Evolutionary conservation across 176 grass and related monocot species (phyloP), one percentile per base, ranked within the genome.

Genomic region (Pontederia paniculata): DNA sequence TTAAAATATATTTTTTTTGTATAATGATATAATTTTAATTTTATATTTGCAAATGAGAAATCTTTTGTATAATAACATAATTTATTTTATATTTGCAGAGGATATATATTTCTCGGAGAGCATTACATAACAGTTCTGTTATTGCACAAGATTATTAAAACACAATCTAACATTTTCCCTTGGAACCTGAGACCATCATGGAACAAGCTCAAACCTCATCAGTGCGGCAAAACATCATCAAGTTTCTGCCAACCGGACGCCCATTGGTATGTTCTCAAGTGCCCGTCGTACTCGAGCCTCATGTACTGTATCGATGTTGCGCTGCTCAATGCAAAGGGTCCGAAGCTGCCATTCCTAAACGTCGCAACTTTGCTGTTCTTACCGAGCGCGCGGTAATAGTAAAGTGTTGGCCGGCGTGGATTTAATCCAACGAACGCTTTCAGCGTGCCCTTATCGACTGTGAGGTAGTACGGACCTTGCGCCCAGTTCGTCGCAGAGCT

Each of bases 381-480:
- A 58, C 81, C 81, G 4, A n/a, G 25, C 23, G 67, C 61, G 25
- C 70, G 71, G 37, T 37, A 37, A 37, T 37, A 37, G 28, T 37
- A 37, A 37, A 37, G 28, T 37, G 28, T 37, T 6, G 28, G 28
- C 28, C 28, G 28, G 28, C 28, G 28, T 2, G 28, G 28, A 37
- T 37, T 37, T 37, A 6, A 37, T 37, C 5, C 28, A 6, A 37
- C 28, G 28, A 2, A 37, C 28, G 28, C 28, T 6, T 37, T 37
- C 5, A 70, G 57, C 54, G 66, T 67, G 67, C 45, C 60, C 45
- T 87, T 57, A 2, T 69, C 69, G 28, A 88, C 50, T 3, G 68
- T 83, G 63, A 84, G 72, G 17, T 80, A 88, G 62, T 79, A 80
- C 63, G 72, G 73, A 70, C 80, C 80, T 76, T 65, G 67, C 61